Conservation (phyloP, 805 yeast genomes). For the Starmera pachycereana region DNA sequence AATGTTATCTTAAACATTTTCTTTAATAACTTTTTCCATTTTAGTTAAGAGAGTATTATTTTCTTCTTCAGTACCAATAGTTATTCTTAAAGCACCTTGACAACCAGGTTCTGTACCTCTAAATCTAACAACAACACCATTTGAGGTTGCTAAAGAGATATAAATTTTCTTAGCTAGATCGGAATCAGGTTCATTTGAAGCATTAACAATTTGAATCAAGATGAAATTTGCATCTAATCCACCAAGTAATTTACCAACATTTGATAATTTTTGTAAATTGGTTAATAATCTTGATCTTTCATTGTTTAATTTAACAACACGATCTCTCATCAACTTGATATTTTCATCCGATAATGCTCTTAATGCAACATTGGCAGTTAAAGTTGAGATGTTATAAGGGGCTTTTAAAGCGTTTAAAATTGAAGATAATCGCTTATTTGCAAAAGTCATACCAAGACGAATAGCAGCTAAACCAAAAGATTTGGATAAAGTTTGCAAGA, state of each 20-base stretch:
- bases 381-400: conserved; percentile 85
- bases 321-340: conserved; percentile 45
- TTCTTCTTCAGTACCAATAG: conserved; percentile 78
- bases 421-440: conserved; percentile 47
- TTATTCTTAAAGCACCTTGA: conserved; percentile 74
- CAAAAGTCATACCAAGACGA: conserved; percentile 74
- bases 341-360: conserved; percentile 60
- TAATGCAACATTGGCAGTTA: conserved; percentile 65
- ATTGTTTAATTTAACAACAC: conserved; percentile 35
- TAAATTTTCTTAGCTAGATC: conserved; percentile 59
- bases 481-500: conserved; percentile 86
- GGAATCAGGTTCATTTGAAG: conserved; percentile 54
- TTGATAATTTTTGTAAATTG: conserved; percentile 43
- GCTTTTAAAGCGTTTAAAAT: conserved; percentile 87
- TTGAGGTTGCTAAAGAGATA: conserved; percentile 55
- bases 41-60: conserved; percentile 46
- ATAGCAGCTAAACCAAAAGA: conserved; percentile 96
- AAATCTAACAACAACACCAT: conserved; percentile 78
- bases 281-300: conserved; percentile 49
- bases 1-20: conserved; percentile 1
- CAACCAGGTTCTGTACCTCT: conserved; percentile 91
- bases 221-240: conserved; percentile 82
- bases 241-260: conserved; percentile 71
- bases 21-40: conserved; percentile 27
- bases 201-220: conserved; percentile 58